Base-by-base conservation (phyloP, 1,284 basidiomycete species). In the Pholiota adiposa region DNA sequence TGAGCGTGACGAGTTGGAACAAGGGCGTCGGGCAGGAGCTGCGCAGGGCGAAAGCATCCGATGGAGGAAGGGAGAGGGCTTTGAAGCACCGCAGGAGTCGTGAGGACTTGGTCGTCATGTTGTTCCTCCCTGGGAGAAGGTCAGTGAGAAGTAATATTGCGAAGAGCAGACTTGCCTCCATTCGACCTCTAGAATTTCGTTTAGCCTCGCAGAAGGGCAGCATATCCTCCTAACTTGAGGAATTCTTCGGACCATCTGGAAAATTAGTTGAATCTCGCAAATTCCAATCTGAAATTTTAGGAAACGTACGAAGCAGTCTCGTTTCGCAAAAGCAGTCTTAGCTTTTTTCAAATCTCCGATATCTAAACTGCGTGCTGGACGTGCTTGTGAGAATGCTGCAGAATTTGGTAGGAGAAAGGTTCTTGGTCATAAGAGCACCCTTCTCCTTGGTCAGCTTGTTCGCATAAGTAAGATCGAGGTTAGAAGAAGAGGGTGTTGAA, bases 21-120 rank as follows among this genome's bases (percentile, higher is more conserved):
- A 95, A 98, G 0, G 97, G 97, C 0, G 88, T 86, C 0, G 96
- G 96, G 54, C 90, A 90, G 23, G 87, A 87, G 62, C 85, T 89
- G 11, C 93, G 88, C 2, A 99, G 83, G 0, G 96, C 94, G n/a
- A 29, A 85, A 84, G 67, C 86, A 92, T 12, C 90, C 91, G 38
- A 95, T 92, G 8, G 90, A 88, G 1, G 96, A 97, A 0, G 96
- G 0, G 90, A 89, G 1, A 99, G 80, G 0, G 93, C 97, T 73
- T 97, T 97, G 75, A 99, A 87, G 75, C 96, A 98, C 2, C 96
- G 88, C 27, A 99, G 79, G 0, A 99, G 79, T 98, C 97, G 67
- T 97, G 90, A 99, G 81, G 50, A 97, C 82, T 72, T 96, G 89
- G 72, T 99, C 97, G 70, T 98, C 97, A 67, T 97, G 96, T 72